Percentiles rank a stretch among this genome's conserved stretches.
These are phyloP conservation scores for Lipomyces yamadae DNA, from an alignment of 805 yeast genomes.

Conservation along the genomic window DNA sequence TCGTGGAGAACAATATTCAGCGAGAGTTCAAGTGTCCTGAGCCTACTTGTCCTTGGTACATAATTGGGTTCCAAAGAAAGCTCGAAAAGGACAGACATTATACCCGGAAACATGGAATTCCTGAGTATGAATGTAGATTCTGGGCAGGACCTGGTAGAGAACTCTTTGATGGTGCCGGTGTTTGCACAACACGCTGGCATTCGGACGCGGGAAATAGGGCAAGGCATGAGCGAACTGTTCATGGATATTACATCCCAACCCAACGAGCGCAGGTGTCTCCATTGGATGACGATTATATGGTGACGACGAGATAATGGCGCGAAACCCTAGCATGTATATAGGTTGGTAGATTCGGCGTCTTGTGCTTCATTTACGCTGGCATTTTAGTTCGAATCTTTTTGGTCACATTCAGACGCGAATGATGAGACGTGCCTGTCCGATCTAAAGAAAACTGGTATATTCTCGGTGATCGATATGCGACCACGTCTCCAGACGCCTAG, in stretches of 20 bases:
- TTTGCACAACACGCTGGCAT: constrained; percentile 43
- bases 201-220: constrained; percentile 43
- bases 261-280: constrained; percentile 22
- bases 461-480: too few species aligned
- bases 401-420: too few species aligned
- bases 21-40: constrained; percentile 42
- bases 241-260: constrained; percentile 35
- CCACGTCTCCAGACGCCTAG: too few species aligned
- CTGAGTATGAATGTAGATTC: constrained; percentile 42
- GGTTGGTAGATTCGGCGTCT: too few species aligned
- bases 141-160: constrained; percentile 40
- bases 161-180: constrained; percentile 39
- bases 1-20: constrained; percentile 27
- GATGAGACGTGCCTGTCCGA: too few species aligned
- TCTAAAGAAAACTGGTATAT: too few species aligned
- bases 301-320: constrained; percentile 1
- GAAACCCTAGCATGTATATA: neutral
- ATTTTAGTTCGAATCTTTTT: too few species aligned
- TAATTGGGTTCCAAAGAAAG: constrained; percentile 42
- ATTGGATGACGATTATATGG: constrained; percentile 19
- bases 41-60: constrained; percentile 40
- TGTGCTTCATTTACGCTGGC: too few species aligned
- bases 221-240: constrained; percentile 41
- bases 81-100: constrained; percentile 42
- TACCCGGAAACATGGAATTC: constrained; percentile 42